Evolutionary conservation across 192 early-diverging fungal species (phyloP), one percentile per base, ranked within the genome.

Genomic region (Coemansia sp.): DNA sequence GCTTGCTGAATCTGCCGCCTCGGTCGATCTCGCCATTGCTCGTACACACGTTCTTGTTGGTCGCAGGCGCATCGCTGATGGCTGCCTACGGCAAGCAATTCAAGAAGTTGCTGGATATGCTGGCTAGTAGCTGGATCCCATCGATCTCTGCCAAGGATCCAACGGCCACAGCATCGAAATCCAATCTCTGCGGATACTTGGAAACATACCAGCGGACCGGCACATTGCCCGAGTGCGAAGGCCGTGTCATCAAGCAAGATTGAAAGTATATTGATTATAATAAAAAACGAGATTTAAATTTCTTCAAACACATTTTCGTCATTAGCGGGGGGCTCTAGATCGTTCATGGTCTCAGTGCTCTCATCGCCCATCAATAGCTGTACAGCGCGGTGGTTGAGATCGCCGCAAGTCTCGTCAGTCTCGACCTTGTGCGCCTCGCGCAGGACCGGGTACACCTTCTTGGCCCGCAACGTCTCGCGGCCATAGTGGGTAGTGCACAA

Each of bases 331-430:
- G 55, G 73, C 29, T 75, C 72, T 10, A 70, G 31, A 29, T 83
- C 84, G 47, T 87, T 73, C 24, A 15, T 40, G 15, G 82, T 85
- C 41, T 89, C 82, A 13, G 52, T 31, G 52, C 66, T 82, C 66
- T 93, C 94, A 44, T 96, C 92, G 54, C 94, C 82, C 88, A 93
- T 91, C 70, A 98, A 71, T 84, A 96, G 88, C 60, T 95, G 90
- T 41, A 96, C 97, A 41, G 95, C 77, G 15, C 89, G 76, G 61
- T 95, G 92, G 57, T 91, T 91, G 18, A 89, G 74, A 4, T 94
- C 93, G 24, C 81, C 72, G 15, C 94, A 89, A 8, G 84, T 78
- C 12, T 93, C 93, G 61, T 93, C 87, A 7, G 74, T 78, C 75
- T 97, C 97, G 7, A 49, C 74, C 61, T 90, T 66, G 84, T 98